Evolutionary conservation across 202 grass and related monocot species (phyloP).

Genomic region (Miscanthus sacchariflorus): DNA sequence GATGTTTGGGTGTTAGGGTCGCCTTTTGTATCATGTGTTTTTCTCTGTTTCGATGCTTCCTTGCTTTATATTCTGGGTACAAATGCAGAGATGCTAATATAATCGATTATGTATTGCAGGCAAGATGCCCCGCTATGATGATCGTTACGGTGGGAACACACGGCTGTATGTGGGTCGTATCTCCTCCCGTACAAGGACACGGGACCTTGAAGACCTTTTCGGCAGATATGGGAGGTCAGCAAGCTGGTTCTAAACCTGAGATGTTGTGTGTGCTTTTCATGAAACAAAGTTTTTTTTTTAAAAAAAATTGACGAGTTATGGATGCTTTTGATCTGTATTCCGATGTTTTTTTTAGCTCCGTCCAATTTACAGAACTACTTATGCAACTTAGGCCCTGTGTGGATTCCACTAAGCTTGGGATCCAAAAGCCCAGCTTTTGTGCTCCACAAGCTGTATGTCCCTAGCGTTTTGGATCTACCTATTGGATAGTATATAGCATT

Average conservation of each 20-base stretch:
- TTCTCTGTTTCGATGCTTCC: background rate
- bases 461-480: background rate
- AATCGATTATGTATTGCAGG: conserved; percentile 25
- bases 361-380: background rate
- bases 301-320: background rate
- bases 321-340: background rate
- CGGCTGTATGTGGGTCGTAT: conserved; percentile 90
- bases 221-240: conserved; percentile 93
- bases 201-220: conserved; percentile 90
- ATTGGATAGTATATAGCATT: background rate
- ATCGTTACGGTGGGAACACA: conserved; percentile 67
- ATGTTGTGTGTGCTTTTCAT: background rate
- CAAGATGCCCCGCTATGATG: conserved; percentile 92
- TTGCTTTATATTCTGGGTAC: background rate
- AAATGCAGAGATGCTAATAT: background rate
- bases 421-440: background rate
- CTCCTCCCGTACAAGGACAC: conserved; percentile 72
- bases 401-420: background rate
- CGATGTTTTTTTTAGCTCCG: background rate
- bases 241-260: background rate
- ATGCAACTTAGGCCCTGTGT: background rate
- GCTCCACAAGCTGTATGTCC: background rate
- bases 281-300: background rate
- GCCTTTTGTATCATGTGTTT: background rate
- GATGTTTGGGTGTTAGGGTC: background rate